phyloP scores from a whole-genome alignment of 495 filamentous ascomycete species.

The Talaromyces ruber region DNA sequence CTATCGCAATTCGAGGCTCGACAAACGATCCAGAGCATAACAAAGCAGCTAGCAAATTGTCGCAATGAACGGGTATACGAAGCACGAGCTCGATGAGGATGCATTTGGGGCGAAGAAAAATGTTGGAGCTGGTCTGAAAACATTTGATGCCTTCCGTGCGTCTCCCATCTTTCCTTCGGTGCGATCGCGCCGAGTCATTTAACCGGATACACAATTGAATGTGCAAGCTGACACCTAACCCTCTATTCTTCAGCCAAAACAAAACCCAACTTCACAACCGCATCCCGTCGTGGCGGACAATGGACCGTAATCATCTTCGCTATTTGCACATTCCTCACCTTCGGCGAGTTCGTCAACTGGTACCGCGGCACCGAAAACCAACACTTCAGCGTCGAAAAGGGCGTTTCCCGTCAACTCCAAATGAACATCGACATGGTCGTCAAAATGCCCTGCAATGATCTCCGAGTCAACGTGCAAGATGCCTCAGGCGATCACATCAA shows the following conservation, averaged over 20 bases:
- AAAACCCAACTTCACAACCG: constrained; percentile 82
- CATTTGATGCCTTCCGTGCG: constrained; percentile 97
- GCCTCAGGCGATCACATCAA: constrained; percentile 86
- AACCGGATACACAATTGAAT: neutral
- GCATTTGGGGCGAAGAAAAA: constrained; percentile 65
- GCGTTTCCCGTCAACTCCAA: constrained; percentile 76
- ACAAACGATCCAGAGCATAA: neutral
- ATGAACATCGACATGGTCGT: constrained; percentile 94
- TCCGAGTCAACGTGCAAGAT: constrained; percentile 97
- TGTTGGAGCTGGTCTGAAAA: constrained; percentile 54
- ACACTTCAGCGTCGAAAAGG: constrained; percentile 90
- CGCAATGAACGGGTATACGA: constrained; percentile 63
- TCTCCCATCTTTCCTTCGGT: constrained; percentile 11
- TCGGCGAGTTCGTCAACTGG: constrained; percentile 73
- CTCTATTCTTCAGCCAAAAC: constrained; percentile 64
- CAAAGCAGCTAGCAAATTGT: neutral
- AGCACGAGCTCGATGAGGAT: constrained; percentile 65
- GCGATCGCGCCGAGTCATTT: neutral
- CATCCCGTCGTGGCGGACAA: constrained; percentile 76
- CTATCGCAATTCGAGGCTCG: neutral
- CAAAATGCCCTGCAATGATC: constrained; percentile 78
- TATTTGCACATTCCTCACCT: constrained; percentile 62
- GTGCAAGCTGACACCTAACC: constrained; percentile 15
- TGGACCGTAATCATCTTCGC: constrained; percentile 80
- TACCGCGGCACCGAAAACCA: constrained; percentile 74